phyloP scores from a whole-genome alignment of 2,329 filamentous ascomycete species.

The Claviceps pazoutovae region DNA sequence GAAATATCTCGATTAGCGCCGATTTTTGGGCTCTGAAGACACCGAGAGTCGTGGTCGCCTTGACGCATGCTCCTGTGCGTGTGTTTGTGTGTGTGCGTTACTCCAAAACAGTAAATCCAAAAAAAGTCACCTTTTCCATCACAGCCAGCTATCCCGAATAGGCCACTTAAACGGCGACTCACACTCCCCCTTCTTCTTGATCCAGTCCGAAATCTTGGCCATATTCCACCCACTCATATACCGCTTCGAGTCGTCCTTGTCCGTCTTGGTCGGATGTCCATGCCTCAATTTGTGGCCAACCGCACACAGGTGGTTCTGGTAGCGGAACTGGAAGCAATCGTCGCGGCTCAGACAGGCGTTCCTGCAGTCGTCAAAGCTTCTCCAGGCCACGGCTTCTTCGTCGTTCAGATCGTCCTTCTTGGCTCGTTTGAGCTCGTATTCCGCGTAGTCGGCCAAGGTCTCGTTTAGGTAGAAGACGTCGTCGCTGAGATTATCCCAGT shows the following conservation, averaged over 20 bases:
- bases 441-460: slow-evolving; percentile 15
- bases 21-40: too few species aligned
- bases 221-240: slow-evolving; percentile 28
- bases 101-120: neutral
- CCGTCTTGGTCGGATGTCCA: slow-evolving; percentile 22
- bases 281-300: slow-evolving; percentile 22
- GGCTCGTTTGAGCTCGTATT: slow-evolving; percentile 18
- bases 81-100: neutral
- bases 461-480: slow-evolving; percentile 27
- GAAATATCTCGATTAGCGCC: too few species aligned
- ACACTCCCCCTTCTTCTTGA: slow-evolving; percentile 23
- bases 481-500: slow-evolving; percentile 42
- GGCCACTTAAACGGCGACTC: slow-evolving; percentile 7
- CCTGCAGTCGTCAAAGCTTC: slow-evolving; percentile 28
- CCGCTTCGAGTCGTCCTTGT: slow-evolving; percentile 15
- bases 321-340: slow-evolving; percentile 29
- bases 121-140: neutral
- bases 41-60: too few species aligned
- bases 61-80: too few species aligned
- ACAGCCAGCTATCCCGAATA: neutral
- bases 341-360: slow-evolving; percentile 26
- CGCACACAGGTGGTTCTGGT: slow-evolving; percentile 24
- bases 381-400: slow-evolving; percentile 27
- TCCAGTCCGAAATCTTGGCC: slow-evolving; percentile 26
- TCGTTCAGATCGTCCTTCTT: slow-evolving; percentile 20